Base-by-base conservation (phyloP, 2,329 filamentous ascomycete species). In the Myriosclerotinia curreyana region DNA sequence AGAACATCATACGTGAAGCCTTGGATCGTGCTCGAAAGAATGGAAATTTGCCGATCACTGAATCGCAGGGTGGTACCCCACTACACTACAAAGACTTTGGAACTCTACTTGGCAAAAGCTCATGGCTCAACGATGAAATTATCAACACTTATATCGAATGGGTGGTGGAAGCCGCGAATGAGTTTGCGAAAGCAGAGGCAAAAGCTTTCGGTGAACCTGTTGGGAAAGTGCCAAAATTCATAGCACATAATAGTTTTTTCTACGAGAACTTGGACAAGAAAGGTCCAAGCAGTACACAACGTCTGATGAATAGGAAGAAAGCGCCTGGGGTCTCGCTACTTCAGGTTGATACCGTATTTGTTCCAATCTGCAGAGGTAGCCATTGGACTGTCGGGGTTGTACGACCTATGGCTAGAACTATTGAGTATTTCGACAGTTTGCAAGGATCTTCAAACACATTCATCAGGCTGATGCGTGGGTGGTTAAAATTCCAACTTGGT, bases 111-210 rank as follows among this genome's bases (percentile, higher is more conserved):
- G 78, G 79, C 22, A 74, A 77, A 11, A 79, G 76, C 0, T 79
- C 79, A 36, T 94, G 90, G 90, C 81, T 94, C 8, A 92, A 93
- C 68, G 90, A 93, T 73, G 87, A 90, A 69, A 84, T 89, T 59
- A 84, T 94, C 69, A 90, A 91, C 69, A 83, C 84, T 17, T 84
- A 84, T 55, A 79, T 92, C 34, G 76, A 81, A 36, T 83, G 85
- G 71, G 77, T 92, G 17, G 85, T 86, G 55, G 78, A 80, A 20
- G 81, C 81, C 58, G 76, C 86, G 70, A 88, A 89, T 72, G 77
- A 81, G 40, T 81, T 80, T 36, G 85, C 85, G 34, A 80, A 81
- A 62, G 78, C 40, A 1, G 70, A 73, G 28, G 65, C 64, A 44
- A 58, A 66, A 34, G 60, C 48, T 11, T 51, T 64, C 20, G 70